A percentile compares a stretch with the other conserved stretches of the same genome.
These are phyloP conservation scores for Psidium friedrichsthalianum DNA, from an alignment of 345 rosid genomes.

Conservation along the genomic window DNA sequence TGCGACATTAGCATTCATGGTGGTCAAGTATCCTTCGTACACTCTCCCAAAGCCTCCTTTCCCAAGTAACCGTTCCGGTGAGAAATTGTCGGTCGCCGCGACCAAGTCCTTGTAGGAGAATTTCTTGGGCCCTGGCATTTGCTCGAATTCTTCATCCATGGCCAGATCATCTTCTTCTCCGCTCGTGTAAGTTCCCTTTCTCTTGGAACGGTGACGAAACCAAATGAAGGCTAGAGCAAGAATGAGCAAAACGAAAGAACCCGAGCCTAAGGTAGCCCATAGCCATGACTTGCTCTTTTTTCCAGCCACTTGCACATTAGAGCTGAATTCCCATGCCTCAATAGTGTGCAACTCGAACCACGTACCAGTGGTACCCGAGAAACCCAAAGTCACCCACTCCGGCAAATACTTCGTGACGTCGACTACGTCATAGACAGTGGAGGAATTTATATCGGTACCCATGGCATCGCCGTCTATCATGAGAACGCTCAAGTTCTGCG, in stretches of 20 bases:
- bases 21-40: not conserved
- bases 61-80: not conserved
- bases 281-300: not conserved
- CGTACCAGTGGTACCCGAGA: slow-evolving; percentile 1
- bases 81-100: not conserved
- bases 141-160: not conserved
- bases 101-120: not conserved
- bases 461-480: not conserved
- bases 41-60: not conserved
- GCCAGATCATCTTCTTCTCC: not conserved
- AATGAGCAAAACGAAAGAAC: not conserved
- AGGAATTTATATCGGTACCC: too few relatives aligned
- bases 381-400: slow-evolving; percentile 8
- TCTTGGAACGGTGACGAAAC: not conserved
- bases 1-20: not conserved
- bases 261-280: not conserved
- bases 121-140: not conserved
- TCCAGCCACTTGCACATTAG: not conserved
- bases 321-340: slow-evolving; percentile 4
- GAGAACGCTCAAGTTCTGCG: not conserved
- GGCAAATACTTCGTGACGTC: not conserved
- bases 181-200: not conserved
- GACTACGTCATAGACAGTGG: too few relatives aligned
- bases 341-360: not conserved
- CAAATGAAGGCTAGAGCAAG: not conserved